Base-by-base conservation (phyloP, 805 yeast genomes). In the Priceomyces medius region DNA sequence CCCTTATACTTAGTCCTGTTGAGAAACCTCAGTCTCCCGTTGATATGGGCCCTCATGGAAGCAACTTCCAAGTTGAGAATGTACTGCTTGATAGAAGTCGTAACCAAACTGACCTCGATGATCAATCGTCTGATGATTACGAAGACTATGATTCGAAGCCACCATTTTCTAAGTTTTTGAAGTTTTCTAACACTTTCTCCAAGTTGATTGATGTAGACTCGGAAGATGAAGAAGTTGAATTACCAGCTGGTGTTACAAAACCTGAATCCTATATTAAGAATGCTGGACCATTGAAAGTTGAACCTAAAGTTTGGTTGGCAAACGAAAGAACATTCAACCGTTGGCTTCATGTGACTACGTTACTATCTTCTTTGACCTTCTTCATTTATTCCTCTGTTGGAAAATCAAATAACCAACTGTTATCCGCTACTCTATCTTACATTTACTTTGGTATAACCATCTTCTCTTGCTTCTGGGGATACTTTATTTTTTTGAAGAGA, bases 231-330 rank as follows among this genome's bases (percentile, higher is more conserved):
- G 97, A 90, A 59, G 76, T 88, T 35, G 81, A 76, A 17, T 71
- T 91, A 43, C 99, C 99, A 9, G 81, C 85, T 2, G 98, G 98
- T 12, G 98, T 91, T 16, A 72, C 73, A 34, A 86, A 84, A 57
- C 99, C 99, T 41, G 79, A 76, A 19, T 70, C 74, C 23, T 79
- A 86, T 65, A 74, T 91, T 53, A 86, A 90, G 57, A 89, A 89
- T 61, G 83, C 90, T 20, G 96, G 97, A 6, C 93, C 97, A 1
- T 79, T 89, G 42, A 89, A 86, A 64, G 90, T 93, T 44, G 99
- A 93, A 69, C 95, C 98, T 21, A 93, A 93, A 59, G 99, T 93
- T 10, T 93, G 98, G 97, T 74, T 93, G 49, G 99, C 99, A 20
- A 93, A 93, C 59, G 99, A 93, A 69, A 84, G 99, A 63, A 93